phyloP scores from a whole-genome alignment of 225 moss, liverwort and hornwort genomes.

The Polytrichum formosum region DNA sequence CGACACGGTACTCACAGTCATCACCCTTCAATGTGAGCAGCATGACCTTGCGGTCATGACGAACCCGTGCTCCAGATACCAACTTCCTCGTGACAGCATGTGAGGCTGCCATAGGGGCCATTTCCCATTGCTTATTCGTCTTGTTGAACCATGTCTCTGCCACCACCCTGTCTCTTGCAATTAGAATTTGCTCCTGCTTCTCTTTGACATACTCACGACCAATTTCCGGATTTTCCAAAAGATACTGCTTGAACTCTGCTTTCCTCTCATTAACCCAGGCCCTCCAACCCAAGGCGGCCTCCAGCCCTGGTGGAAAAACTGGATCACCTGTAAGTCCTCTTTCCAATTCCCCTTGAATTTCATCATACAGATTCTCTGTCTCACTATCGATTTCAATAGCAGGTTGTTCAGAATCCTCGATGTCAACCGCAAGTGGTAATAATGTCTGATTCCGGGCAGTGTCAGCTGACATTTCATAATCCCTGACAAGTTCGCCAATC shows the following conservation, averaged over 20 bases:
- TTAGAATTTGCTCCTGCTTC: slow-evolving; percentile 64
- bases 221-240: slow-evolving; percentile 46
- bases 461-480: slow-evolving; percentile 53
- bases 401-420: slow-evolving; percentile 26
- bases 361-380: slow-evolving; percentile 35
- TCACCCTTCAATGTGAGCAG: slow-evolving; percentile 84
- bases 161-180: slow-evolving; percentile 85
- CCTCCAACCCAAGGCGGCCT: slow-evolving; percentile 48
- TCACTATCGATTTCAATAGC: slow-evolving; percentile 26
- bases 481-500: slow-evolving; percentile 37
- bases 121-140: slow-evolving; percentile 74
- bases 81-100: slow-evolving; percentile 73
- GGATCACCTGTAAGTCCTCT: slow-evolving; percentile 32
- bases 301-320: slow-evolving; percentile 15
- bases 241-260: slow-evolving; percentile 37
- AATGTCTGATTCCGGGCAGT: slow-evolving; percentile 30
- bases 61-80: slow-evolving; percentile 74
- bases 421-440: slow-evolving; percentile 63
- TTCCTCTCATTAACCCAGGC: slow-evolving; percentile 37
- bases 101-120: slow-evolving; percentile 74
- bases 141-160: slow-evolving; percentile 82
- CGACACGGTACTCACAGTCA: slow-evolving; percentile 76
- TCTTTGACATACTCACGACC: slow-evolving; percentile 37
- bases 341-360: slow-evolving; percentile 53
- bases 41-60: slow-evolving; percentile 79